These are phyloP conservation scores for Pterocarpus santalinus DNA, from an alignment of 306 rosid genomes.

Conservation along the genomic window DNA sequence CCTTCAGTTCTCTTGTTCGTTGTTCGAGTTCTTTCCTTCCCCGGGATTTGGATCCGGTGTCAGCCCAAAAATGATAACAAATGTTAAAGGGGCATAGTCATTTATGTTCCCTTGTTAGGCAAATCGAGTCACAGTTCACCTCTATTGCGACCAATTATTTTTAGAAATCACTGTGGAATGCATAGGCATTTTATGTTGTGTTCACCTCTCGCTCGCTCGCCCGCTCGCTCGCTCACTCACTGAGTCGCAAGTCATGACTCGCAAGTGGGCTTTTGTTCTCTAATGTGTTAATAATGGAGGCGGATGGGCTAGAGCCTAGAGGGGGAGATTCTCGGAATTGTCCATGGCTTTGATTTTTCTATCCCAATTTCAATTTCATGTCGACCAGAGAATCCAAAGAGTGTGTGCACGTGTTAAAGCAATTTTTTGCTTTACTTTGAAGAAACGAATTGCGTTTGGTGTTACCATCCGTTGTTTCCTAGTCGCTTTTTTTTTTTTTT, in stretches of 20 bases:
- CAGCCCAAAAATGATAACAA: not conserved
- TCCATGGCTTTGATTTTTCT: not conserved
- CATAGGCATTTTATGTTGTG: too few relatives aligned
- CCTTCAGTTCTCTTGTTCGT: not conserved
- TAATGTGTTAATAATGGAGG: not conserved
- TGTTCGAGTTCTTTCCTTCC: not conserved
- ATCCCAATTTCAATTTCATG: not conserved
- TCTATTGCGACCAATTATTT: too few relatives aligned
- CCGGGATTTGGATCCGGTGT: conserved; percentile 19
- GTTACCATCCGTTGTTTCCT: conserved; percentile 11
- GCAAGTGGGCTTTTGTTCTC: not conserved
- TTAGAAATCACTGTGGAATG: too few relatives aligned
- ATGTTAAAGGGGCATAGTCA: not conserved
- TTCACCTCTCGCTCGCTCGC: not conserved
- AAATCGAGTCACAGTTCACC: too few relatives aligned
- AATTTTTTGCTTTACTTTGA: conserved; percentile 43
- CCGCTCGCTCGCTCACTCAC: not conserved
- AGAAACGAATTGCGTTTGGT: conserved; percentile 42
- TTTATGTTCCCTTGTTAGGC: too few relatives aligned
- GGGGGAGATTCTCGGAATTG: conserved; percentile 26
- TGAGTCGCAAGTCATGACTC: not conserved
- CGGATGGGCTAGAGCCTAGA: not conserved
- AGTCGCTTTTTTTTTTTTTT: too few relatives aligned
- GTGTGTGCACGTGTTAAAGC: conserved; percentile 49
- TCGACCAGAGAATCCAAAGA: conserved; percentile 29